Evolutionary conservation across 1,284 basidiomycete genomes (phyloP), one percentile per base, ranked within the genome.

Genomic region (Flammula alnicola): DNA sequence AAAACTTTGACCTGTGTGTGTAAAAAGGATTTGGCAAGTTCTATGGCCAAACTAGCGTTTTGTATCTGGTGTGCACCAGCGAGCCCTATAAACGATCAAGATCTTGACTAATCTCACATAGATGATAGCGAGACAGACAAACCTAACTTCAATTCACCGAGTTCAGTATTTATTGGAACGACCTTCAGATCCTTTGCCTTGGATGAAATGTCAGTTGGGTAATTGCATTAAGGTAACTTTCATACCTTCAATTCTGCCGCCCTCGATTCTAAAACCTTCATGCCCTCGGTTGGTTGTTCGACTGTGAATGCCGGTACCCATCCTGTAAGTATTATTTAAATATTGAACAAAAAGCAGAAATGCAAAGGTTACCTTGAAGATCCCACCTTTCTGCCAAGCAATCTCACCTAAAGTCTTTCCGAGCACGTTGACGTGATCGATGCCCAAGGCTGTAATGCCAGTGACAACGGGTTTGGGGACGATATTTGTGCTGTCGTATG

Each of bases 401-500:
- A 99, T 99, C 63, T 96, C 91, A 48, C 79, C 73, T 8, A 99
- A 72, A 0, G 95, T 98, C 63, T 90, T 90, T 2, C 97, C 97
- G 0, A 99, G 80, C 14, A 98, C 83, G 51, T 80, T 77, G n/a
- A 91, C 86, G 70, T 99, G 97, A 63, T 99, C 97, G 51, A 99
- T 80, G 0, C 97, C 97, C 5, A 99, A 79, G 8, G 94, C 83
- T 5, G 94, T 91, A 32, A 99, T 79, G 5, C 95, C 97, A 0
- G 95, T 93, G 4, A 91, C 91, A 16, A 95, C 67, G 0, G 97
- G 97, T 53, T 81, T 82, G 0, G 93, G 94, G 1, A 99, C 93
- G 54, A 98, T 86, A 64, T 99, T 99, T 23, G 97, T 99, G 62
- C 93, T 94, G 67, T 99, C 97, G 64, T 93, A 95, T 19, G 83